These are phyloP conservation scores for Aspergillus clavatus DNA, from an alignment of 2,329 filamentous ascomycete species.

Conservation along the genomic window DNA sequence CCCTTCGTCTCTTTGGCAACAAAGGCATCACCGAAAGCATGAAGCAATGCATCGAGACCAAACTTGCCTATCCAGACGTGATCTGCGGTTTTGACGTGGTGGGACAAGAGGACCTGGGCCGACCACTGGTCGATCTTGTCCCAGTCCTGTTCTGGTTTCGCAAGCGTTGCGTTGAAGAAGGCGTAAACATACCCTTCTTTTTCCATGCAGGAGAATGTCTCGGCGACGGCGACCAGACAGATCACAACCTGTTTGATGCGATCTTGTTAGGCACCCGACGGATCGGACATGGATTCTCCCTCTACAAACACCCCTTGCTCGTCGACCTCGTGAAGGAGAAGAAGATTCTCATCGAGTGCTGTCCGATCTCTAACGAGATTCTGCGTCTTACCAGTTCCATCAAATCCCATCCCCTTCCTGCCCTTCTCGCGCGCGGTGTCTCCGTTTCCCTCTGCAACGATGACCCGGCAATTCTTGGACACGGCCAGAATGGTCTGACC, in stretches of 20 bases:
- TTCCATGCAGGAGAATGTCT: slow-evolving; percentile 91
- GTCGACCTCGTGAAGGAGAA: slow-evolving; percentile 85
- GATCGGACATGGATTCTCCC: slow-evolving; percentile 82
- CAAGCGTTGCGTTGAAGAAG: slow-evolving; percentile 72
- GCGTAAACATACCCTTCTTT: slow-evolving; percentile 84
- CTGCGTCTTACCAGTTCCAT: slow-evolving; percentile 73
- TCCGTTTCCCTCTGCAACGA: slow-evolving; percentile 82
- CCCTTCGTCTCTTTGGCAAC: slow-evolving; percentile 60
- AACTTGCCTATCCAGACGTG: slow-evolving; percentile 70
- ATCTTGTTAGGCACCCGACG: slow-evolving; percentile 79
- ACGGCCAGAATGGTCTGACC: slow-evolving; percentile 74
- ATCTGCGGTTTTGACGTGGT: slow-evolving; percentile 87
- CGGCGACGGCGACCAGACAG: slow-evolving; percentile 69
- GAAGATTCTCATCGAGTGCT: slow-evolving; percentile 82
- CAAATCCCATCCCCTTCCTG: slow-evolving; percentile 73
- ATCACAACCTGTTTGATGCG: slow-evolving; percentile 84
- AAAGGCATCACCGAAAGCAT: slow-evolving; percentile 70
- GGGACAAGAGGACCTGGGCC: slow-evolving; percentile 76
- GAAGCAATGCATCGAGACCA: slow-evolving; percentile 80
- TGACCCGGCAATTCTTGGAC: slow-evolving; percentile 82
- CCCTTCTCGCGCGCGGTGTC: slow-evolving; percentile 78
- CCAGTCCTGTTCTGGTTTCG: slow-evolving; percentile 92
- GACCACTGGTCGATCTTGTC: slow-evolving; percentile 68
- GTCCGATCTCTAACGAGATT: slow-evolving; percentile 86
- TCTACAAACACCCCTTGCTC: slow-evolving; percentile 87